Evolutionary conservation across 257 asterid genomes (phyloP).

Genomic region (Coffea canephora): DNA sequence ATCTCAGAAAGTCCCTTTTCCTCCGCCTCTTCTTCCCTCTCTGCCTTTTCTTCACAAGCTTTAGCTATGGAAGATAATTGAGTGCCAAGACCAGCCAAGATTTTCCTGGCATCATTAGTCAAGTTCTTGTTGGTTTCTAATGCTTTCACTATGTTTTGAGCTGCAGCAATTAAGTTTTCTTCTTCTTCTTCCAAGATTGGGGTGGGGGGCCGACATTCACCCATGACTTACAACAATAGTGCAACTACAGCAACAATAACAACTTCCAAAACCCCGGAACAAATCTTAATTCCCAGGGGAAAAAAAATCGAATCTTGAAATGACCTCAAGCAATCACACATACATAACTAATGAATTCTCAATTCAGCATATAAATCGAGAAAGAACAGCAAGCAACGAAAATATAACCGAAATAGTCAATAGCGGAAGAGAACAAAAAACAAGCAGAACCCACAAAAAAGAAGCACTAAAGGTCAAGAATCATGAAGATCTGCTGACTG

Average conservation of each 20-base stretch:
- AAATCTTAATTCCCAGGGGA: background rate
- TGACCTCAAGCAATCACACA: constrained; percentile 1
- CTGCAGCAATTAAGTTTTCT: constrained; percentile 69
- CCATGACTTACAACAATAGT: constrained; percentile 42
- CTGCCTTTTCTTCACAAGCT: constrained; percentile 26
- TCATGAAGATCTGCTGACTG: constrained; percentile 15
- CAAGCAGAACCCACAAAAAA: constrained; percentile 4
- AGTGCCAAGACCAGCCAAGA: constrained; percentile 68
- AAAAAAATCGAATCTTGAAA: constrained; percentile 7
- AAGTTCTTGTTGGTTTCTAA: constrained; percentile 49
- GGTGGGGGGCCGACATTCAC: constrained; percentile 41
- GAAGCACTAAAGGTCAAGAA: background rate
- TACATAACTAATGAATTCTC: background rate
- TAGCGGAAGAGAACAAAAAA: background rate
- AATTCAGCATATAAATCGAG: background rate
- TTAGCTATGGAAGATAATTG: constrained; percentile 47
- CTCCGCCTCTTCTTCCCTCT: constrained; percentile 14
- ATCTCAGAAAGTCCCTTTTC: constrained; percentile 44
- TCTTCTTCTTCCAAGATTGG: constrained; percentile 70
- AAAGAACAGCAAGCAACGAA: background rate
- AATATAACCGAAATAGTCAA: background rate
- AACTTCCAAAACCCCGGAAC: constrained; percentile 2
- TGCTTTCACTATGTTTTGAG: constrained; percentile 53
- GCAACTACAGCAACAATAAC: constrained; percentile 1
- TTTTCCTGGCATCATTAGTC: constrained; percentile 47